phyloP scores from a whole-genome alignment of 768 basidiomycete species.

The Naganishia antarctica region DNA sequence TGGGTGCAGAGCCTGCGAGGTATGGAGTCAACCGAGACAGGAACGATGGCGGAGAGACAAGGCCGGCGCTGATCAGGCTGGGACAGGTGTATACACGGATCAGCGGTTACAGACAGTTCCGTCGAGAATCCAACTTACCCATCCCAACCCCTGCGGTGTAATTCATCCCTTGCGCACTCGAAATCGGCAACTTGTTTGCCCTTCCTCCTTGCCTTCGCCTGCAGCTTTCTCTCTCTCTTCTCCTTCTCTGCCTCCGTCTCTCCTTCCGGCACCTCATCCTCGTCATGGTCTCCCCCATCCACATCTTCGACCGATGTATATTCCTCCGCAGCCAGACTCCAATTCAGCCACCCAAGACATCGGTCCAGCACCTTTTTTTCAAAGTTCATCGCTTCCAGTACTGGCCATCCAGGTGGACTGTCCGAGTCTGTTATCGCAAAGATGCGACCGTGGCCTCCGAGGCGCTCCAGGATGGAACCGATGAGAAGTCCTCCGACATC shows the following conservation, averaged over 20 bases:
- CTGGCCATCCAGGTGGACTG: constrained; percentile 84
- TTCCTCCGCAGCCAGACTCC: constrained; percentile 78
- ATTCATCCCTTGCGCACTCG: constrained; percentile 64
- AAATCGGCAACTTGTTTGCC: constrained; percentile 65
- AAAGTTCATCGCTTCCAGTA: constrained; percentile 82
- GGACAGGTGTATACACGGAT: background rate
- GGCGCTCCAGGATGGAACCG: constrained; percentile 73
- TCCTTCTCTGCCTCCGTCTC: constrained; percentile 9
- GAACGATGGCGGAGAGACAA: constrained; percentile 79
- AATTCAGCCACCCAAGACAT: constrained; percentile 60
- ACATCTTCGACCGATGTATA: constrained; percentile 55
- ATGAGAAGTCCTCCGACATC: constrained; percentile 86
- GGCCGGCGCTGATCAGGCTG: constrained; percentile 73
- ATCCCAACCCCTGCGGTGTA: constrained; percentile 83
- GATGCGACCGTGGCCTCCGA: constrained; percentile 78
- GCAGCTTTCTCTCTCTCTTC: constrained; percentile 20
- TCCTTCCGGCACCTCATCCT: constrained; percentile 7
- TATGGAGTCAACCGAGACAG: constrained; percentile 68
- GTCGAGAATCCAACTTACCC: constrained; percentile 56
- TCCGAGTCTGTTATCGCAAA: constrained; percentile 83
- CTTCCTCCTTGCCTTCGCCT: constrained; percentile 56
- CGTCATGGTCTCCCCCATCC: constrained; percentile 19
- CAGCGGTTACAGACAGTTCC: background rate
- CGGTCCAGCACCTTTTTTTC: constrained; percentile 58
- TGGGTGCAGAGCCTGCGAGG: constrained; percentile 75